Percentiles rank a stretch among this genome's conserved stretches.
phyloP scores from a whole-genome alignment of 306 rosid genomes.

The Malus domestica region ASM211411v1 NC_041799.1:7912501-7913000 shows the following conservation, averaged over 20 bases:
- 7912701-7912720: neutral
- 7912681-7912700: neutral
- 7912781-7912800: neutral
- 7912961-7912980: too few species aligned
- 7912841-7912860: neutral
- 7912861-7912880: neutral
- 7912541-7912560: conserved; percentile 13
- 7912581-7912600: conserved; percentile 4
- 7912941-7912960: neutral
- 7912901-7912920: too few species aligned
- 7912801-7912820: neutral
- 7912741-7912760: conserved; percentile 2
- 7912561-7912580: conserved; percentile 10
- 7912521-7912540: neutral
- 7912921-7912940: neutral
- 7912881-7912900: too few species aligned
- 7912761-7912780: neutral
- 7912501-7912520: neutral
- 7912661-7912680: neutral
- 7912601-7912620: neutral
- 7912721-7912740: neutral
- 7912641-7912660: neutral
- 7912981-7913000: neutral
- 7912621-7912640: neutral
- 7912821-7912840: too few species aligned